phyloP scores from a whole-genome alignment of 1,284 basidiomycete species.

The Jaminaea rosea region DNA sequence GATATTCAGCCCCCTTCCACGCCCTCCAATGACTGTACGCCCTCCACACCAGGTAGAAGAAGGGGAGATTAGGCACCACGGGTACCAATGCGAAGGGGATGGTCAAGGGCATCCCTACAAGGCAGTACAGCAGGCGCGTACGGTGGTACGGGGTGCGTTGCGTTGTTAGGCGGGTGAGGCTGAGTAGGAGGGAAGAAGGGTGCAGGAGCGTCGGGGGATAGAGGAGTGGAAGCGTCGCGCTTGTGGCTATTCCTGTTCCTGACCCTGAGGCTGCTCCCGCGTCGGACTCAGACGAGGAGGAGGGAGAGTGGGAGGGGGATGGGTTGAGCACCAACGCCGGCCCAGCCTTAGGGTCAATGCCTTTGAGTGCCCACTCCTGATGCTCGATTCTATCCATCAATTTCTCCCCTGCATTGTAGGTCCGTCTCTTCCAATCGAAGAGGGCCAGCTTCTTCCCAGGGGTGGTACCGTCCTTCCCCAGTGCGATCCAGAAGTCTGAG shows the following conservation, averaged over 20 bases:
- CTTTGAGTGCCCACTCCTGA: conserved; percentile 45
- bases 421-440: conserved; percentile 39
- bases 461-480: conserved; percentile 29
- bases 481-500: conserved; percentile 36
- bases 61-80: conserved; percentile 41
- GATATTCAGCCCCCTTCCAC: no score
- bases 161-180: conserved; percentile 21
- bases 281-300: no score
- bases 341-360: conserved; percentile 34
- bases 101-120: conserved; percentile 38
- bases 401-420: conserved; percentile 32
- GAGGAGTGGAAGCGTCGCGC: conserved; percentile 21
- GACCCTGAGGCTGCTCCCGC: no score
- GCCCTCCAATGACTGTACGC: conserved; percentile 41
- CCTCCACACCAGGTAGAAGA: conserved; percentile 44
- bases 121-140: conserved; percentile 25
- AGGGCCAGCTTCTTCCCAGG: conserved; percentile 10
- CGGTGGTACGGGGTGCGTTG: conserved; percentile 33
- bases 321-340: conserved; percentile 25
- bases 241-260: not conserved
- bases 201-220: conserved; percentile 28
- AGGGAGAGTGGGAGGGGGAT: no score
- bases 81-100: conserved; percentile 41
- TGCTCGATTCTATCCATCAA: conserved; percentile 46
- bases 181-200: conserved; percentile 17